Evolutionary conservation across 2,329 filamentous ascomycete species (phyloP).

Genomic region (Xylaria sp.): DNA sequence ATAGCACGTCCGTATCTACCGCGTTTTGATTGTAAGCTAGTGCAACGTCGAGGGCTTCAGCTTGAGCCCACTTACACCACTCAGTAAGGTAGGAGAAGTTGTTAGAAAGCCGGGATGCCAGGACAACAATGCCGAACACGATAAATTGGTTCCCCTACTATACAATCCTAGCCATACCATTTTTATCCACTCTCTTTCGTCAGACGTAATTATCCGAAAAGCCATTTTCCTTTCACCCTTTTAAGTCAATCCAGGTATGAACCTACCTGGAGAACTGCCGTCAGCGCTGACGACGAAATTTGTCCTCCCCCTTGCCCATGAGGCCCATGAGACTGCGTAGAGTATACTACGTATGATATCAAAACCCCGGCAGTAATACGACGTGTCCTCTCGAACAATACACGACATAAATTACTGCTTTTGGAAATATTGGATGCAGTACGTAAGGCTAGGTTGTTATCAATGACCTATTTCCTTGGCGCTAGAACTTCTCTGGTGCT

Average conservation of each 20-base stretch:
- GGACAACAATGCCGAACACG: background rate
- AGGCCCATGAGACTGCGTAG: no score
- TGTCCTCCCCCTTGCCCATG: background rate
- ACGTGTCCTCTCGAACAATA: conserved; percentile 29
- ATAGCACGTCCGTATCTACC: background rate
- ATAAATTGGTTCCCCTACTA: conserved; percentile 23
- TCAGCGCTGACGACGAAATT: conserved; percentile 27
- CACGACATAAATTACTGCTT: conserved; percentile 19
- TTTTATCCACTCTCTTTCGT: conserved; percentile 15
- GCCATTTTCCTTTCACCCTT: background rate
- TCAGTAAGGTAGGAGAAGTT: background rate
- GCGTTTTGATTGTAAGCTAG: background rate
- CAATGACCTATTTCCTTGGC: background rate
- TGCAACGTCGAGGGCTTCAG: background rate
- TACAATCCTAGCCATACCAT: background rate
- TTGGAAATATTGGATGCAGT: conserved; percentile 26
- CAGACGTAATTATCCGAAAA: conserved; percentile 30
- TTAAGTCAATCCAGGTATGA: no score
- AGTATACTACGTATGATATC: no score
- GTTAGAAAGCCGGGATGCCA: background rate
- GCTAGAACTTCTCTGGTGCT: conserved; percentile 13
- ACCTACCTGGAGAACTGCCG: no score
- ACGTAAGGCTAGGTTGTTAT: conserved; percentile 22
- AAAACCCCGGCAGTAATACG: conserved; percentile 4
- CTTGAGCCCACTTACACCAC: background rate